Conservation (phyloP, 768 basidiomycete genomes). For the Amanita jacksonii region DNA sequence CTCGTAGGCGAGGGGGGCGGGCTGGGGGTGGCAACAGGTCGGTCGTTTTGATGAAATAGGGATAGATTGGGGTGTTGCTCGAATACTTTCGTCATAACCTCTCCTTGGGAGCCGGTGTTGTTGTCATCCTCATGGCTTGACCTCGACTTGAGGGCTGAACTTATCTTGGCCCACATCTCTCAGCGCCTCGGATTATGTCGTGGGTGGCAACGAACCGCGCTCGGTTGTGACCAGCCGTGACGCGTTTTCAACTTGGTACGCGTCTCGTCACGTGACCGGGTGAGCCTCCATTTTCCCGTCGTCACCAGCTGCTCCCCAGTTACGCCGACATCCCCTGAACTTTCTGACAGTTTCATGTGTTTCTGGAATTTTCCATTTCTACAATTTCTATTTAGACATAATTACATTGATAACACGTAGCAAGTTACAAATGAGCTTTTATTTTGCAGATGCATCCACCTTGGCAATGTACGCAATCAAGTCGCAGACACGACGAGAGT, state of each 20-base stretch:
- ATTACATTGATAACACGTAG: too few relatives aligned
- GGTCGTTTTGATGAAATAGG: constrained; percentile 35
- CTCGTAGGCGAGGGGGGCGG: constrained; percentile 46
- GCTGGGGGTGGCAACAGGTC: constrained; percentile 20
- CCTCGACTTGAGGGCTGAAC: constrained; percentile 41
- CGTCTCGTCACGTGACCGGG: constrained; percentile 12
- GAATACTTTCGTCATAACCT: constrained; percentile 41
- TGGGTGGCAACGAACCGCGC: constrained; percentile 4
- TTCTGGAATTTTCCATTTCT: too few relatives aligned
- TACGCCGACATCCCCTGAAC: too few relatives aligned
- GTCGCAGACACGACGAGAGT: constrained; percentile 84
- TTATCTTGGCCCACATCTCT: constrained; percentile 56
- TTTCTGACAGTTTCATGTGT: too few relatives aligned
- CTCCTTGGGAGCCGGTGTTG: constrained; percentile 23
- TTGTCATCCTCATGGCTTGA: constrained; percentile 23
- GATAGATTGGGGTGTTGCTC: constrained; percentile 58
- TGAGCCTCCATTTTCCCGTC: not conserved
- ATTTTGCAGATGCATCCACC: constrained; percentile 35
- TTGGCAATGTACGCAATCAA: constrained; percentile 68
- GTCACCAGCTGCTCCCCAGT: too few relatives aligned
- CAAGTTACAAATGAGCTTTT: too few relatives aligned
- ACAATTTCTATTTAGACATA: too few relatives aligned
- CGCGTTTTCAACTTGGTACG: constrained; percentile 10
- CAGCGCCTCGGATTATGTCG: constrained; percentile 1
- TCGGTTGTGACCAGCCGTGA: constrained; percentile 9